Percentiles rank a stretch among this genome's conserved stretches.
phyloP scores from a whole-genome alignment of 257 asterid genomes.

The Petrea volubilis region DNA sequence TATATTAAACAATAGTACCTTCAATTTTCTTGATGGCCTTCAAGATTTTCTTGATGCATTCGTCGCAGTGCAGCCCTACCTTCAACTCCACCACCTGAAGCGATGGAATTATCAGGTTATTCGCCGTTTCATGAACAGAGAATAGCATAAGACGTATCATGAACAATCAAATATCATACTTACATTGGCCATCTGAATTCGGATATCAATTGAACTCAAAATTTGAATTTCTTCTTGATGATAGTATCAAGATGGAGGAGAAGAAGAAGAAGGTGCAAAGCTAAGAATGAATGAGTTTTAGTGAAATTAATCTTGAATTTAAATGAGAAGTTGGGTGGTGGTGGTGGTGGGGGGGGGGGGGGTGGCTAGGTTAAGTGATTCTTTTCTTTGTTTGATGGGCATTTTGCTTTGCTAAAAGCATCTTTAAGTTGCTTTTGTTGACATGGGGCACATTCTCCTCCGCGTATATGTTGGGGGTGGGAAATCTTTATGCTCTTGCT shows the following conservation, averaged over 20 bases:
- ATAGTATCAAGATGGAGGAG: not conserved
- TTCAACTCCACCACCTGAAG: conserved; percentile 77
- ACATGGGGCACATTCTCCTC: conserved; percentile 32
- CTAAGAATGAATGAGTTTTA: conserved; percentile 7
- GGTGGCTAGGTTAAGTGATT: conserved; percentile 55
- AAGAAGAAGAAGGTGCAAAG: not conserved
- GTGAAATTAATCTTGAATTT: conserved; percentile 12
- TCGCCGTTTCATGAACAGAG: not conserved
- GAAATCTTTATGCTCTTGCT: conserved; percentile 13
- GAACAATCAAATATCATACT: conserved; percentile 21
- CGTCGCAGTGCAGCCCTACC: conserved; percentile 87
- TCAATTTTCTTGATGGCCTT: conserved; percentile 91
- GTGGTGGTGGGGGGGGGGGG: too few relatives aligned
- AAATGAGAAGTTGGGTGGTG: conserved; percentile 23
- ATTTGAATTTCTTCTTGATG: not conserved
- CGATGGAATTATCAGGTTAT: not conserved
- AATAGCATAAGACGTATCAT: not conserved
- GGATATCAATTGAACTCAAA: not conserved
- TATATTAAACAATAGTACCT: too few relatives aligned
- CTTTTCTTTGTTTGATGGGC: conserved; percentile 34
- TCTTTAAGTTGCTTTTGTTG: conserved; percentile 41
- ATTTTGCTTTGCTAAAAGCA: conserved; percentile 56
- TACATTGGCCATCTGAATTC: conserved; percentile 56
- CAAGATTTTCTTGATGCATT: conserved; percentile 88
- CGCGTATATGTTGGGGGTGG: conserved; percentile 10